Evolutionary conservation across 306 rosid species (phyloP), one percentile per base, ranked within the genome.

Genomic region (Pueraria montana): DNA sequence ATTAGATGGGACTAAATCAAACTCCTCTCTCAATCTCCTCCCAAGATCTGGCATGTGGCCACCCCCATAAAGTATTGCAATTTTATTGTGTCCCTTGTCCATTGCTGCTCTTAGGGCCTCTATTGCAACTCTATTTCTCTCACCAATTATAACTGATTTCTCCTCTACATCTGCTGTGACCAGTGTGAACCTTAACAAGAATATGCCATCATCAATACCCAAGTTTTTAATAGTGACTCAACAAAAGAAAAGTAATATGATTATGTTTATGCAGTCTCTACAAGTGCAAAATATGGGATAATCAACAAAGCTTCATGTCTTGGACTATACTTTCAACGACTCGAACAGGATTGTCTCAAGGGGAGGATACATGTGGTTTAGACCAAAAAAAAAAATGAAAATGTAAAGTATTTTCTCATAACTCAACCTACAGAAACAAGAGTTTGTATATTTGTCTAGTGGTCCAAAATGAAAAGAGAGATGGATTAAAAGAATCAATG

Each of bases 41-140:
- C 96, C 99, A 12, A 96, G 87, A 80, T 96, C 99, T 1, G 98
- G 98, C 99, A 96, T 96, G 92, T 96, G 99, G 53, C 99, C 99
- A 13, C 98, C 99, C 10, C 99, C 99, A 21, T 96, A 96, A 17
- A 96, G 98, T 81, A 96, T 90, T 18, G 98, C 99, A 55, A 96
- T 96, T 88, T 69, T 96, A 53, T 92, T 92, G 83, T 89, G 84
- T 45, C 99, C 98, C 3, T 92, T 90, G 8, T 87, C 87, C 11
- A 96, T 78, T 65, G 93, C 96, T 46, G 20, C 85, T 82, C 27
- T 72, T 10, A 94, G 93, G 0, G 93, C 89, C 71, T 92, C 95
- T 11, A 86, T 72, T 56, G 94, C 97, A 12, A 92, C 97, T 87
- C 87, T 90, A 79, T 96, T 96, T 81, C 98, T 92, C 86, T 92